These are phyloP conservation scores for Calonectria hawksworthii DNA, from an alignment of 2,329 filamentous ascomycete genomes.

Conservation along the genomic window DNA sequence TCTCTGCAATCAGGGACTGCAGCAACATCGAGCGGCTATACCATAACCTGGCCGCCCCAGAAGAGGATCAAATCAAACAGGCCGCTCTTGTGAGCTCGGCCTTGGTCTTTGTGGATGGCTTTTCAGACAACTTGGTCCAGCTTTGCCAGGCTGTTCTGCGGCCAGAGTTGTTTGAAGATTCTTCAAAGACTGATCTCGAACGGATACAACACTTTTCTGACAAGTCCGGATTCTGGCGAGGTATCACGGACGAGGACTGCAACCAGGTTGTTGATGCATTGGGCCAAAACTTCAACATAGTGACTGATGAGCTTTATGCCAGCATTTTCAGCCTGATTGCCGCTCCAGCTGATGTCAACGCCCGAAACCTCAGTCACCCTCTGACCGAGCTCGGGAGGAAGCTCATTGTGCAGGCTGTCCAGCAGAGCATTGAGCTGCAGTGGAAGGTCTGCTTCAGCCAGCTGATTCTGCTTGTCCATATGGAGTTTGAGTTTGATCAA, in stretches of 20 bases:
- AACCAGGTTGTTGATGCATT: constrained; percentile 77
- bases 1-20: constrained; percentile 85
- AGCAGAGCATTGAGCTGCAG: constrained; percentile 82
- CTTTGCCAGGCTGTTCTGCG: constrained; percentile 77
- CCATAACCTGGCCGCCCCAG: constrained; percentile 73
- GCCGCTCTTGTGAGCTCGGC: constrained; percentile 79
- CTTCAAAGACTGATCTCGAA: constrained; percentile 77
- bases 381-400: constrained; percentile 84
- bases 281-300: constrained; percentile 74
- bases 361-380: constrained; percentile 62
- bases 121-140: constrained; percentile 78
- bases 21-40: constrained; percentile 82
- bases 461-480: constrained; percentile 85
- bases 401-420: constrained; percentile 80
- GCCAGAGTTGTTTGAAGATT: constrained; percentile 81
- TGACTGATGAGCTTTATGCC: constrained; percentile 67
- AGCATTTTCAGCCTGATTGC: constrained; percentile 63
- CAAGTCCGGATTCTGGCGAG: constrained; percentile 81
- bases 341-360: constrained; percentile 60
- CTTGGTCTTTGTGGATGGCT: constrained; percentile 76
- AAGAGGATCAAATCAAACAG: constrained; percentile 66
- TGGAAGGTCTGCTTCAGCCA: constrained; percentile 85
- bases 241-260: constrained; percentile 87
- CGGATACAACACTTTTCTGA: constrained; percentile 85
- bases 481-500: constrained; percentile 85